Evolutionary conservation across 495 filamentous ascomycete species (phyloP).

Genomic region (Hyphodiscus hymeniophilus): DNA sequence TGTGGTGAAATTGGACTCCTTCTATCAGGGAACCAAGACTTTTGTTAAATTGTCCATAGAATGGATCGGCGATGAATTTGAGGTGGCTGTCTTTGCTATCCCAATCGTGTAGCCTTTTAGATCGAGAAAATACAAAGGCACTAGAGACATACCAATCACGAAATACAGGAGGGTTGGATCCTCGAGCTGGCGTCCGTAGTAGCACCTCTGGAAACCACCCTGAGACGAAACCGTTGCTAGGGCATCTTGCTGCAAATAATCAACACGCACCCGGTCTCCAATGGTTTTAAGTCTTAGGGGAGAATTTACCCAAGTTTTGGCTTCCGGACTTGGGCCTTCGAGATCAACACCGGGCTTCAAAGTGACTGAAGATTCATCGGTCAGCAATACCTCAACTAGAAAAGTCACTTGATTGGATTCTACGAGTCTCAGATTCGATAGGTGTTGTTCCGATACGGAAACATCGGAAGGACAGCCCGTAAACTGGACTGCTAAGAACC

Average conservation of each 20-base stretch:
- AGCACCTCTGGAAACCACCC: neutral
- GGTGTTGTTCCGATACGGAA: too few relatives aligned
- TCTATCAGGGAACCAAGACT: neutral
- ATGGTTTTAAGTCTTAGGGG: too few relatives aligned
- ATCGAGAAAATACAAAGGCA: too few relatives aligned
- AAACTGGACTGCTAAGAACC: too few relatives aligned
- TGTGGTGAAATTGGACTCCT: constrained; percentile 8
- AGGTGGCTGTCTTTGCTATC: constrained; percentile 4
- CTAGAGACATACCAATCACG: too few relatives aligned
- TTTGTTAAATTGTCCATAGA: constrained; percentile 6
- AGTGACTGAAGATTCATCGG: neutral
- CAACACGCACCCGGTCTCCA: neutral
- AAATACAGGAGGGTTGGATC: neutral
- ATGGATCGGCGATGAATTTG: constrained; percentile 7
- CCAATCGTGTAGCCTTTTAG: too few relatives aligned
- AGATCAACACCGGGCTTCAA: neutral
- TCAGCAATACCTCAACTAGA: too few relatives aligned
- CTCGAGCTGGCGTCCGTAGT: neutral
- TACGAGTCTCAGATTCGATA: too few relatives aligned
- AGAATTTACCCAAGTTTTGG: neutral
- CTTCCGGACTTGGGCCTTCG: neutral
- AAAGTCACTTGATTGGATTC: too few relatives aligned
- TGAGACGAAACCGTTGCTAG: neutral
- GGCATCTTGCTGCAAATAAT: neutral
- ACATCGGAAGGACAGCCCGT: too few relatives aligned